Evolutionary conservation across 2,329 filamentous ascomycete species (phyloP).

Genomic region (Penicillium sp.): DNA sequence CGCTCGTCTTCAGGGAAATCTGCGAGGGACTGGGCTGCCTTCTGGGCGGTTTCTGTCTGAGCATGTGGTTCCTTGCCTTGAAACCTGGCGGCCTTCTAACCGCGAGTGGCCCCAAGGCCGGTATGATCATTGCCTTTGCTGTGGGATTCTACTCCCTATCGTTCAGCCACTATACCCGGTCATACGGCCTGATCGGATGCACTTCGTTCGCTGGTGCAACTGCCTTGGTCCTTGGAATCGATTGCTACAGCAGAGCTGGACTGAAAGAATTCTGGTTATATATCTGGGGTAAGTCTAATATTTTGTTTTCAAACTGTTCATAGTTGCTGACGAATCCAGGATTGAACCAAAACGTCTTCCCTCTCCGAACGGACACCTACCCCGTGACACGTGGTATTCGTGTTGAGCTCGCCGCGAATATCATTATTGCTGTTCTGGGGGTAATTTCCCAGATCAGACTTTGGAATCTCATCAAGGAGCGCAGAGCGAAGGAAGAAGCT

Average conservation of each 20-base stretch:
- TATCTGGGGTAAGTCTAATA: conserved; percentile 65
- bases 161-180: conserved; percentile 73
- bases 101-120: conserved; percentile 61
- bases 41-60: conserved; percentile 79
- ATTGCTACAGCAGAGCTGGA: conserved; percentile 86
- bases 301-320: not conserved
- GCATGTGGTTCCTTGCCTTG: conserved; percentile 87
- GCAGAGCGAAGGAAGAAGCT: conserved; percentile 48
- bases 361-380: conserved; percentile 72
- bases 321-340: conserved; percentile 39
- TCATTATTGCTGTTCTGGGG: conserved; percentile 73
- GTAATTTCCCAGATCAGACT: conserved; percentile 81
- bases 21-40: conserved; percentile 82
- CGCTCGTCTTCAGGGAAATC: conserved; percentile 78
- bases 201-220: conserved; percentile 83
- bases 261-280: conserved; percentile 97
- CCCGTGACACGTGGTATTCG: conserved; percentile 82
- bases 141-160: conserved; percentile 69
- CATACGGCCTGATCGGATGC: conserved; percentile 72
- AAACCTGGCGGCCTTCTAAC: conserved; percentile 72
- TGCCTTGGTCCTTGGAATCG: conserved; percentile 75
- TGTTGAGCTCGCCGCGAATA: conserved; percentile 75
- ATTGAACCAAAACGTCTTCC: conserved; percentile 78
- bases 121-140: conserved; percentile 74
- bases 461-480: conserved; percentile 72